Percentiles rank a stretch among this genome's conserved stretches.
Conservation (phyloP, 257 asterid genomes). For the Salvia rosmarinus region DNA sequence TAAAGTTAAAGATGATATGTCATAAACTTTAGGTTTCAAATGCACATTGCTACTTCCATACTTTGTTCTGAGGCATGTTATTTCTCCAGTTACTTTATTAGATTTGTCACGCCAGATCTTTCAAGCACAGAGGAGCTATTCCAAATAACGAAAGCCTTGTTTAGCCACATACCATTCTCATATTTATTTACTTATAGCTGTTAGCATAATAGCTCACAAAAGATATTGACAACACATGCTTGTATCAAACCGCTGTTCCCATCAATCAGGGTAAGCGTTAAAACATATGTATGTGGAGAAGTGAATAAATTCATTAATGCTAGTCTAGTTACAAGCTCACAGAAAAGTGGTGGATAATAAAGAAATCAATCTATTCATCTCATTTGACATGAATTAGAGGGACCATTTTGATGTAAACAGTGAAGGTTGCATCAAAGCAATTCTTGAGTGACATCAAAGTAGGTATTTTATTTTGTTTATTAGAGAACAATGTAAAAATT, state of each 20-base stretch:
- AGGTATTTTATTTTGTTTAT: background rate
- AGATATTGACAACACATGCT: background rate
- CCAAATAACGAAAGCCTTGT: background rate
- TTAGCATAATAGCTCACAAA: background rate
- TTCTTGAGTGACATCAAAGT: background rate
- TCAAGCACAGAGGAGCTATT: background rate
- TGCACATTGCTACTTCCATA: background rate
- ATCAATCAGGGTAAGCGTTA: background rate
- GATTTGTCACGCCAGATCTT: background rate
- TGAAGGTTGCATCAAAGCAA: background rate
- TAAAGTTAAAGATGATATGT: slow-evolving; percentile 7
- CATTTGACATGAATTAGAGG: background rate
- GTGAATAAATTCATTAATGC: background rate
- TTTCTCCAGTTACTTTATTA: background rate
- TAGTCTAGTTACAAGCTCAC: background rate
- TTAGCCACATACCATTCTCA: background rate
- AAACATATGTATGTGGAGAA: background rate
- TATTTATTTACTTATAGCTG: background rate
- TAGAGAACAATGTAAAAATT: background rate
- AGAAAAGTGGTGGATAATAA: background rate
- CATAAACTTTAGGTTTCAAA: background rate
- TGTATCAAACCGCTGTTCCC: background rate
- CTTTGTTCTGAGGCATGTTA: background rate
- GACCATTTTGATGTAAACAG: background rate
- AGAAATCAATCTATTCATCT: background rate